phyloP scores from a whole-genome alignment of 2,329 filamentous ascomycete species.

The Pseudogymnoascus pannorum region DNA sequence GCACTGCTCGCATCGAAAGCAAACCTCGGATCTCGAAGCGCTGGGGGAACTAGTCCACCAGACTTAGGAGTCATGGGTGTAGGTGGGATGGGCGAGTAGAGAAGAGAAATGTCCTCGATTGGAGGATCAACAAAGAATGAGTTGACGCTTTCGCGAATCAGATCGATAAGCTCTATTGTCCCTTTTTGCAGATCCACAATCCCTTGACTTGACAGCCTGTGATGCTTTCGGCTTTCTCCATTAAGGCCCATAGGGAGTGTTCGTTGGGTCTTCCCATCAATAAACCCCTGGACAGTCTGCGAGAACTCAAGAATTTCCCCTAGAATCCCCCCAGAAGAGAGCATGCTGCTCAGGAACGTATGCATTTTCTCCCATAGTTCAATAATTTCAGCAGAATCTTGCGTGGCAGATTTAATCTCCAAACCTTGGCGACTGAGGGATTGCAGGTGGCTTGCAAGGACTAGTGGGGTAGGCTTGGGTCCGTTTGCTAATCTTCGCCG shows the following conservation, averaged over 20 bases:
- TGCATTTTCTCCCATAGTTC: conserved; percentile 91
- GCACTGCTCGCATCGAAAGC: conserved; percentile 71
- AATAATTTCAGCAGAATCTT: conserved; percentile 75
- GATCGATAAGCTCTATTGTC: conserved; percentile 71
- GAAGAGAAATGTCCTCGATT: conserved; percentile 79
- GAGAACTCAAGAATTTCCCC: conserved; percentile 91
- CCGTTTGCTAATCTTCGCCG: conserved; percentile 69
- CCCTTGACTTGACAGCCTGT: conserved; percentile 66
- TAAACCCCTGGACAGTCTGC: conserved; percentile 85
- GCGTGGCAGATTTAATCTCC: conserved; percentile 51
- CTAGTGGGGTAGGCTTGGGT: conserved; percentile 62
- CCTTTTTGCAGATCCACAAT: conserved; percentile 68
- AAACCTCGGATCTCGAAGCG: conserved; percentile 64
- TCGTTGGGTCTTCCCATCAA: conserved; percentile 76
- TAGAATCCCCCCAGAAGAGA: conserved; percentile 73
- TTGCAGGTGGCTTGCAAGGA: conserved; percentile 68
- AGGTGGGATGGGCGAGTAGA: conserved; percentile 72
- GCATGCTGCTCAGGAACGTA: conserved; percentile 62
- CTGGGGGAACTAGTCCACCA: conserved; percentile 45
- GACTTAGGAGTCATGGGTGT: conserved; percentile 62
- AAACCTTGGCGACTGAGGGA: conserved; percentile 61
- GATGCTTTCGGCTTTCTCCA: conserved; percentile 72
- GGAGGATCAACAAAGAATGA: conserved; percentile 83
- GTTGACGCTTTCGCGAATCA: conserved; percentile 72
- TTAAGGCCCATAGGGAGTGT: conserved; percentile 74